These are phyloP conservation scores for Clavispora fructus DNA, from an alignment of 805 yeast genomes.

Conservation along the genomic window DNA sequence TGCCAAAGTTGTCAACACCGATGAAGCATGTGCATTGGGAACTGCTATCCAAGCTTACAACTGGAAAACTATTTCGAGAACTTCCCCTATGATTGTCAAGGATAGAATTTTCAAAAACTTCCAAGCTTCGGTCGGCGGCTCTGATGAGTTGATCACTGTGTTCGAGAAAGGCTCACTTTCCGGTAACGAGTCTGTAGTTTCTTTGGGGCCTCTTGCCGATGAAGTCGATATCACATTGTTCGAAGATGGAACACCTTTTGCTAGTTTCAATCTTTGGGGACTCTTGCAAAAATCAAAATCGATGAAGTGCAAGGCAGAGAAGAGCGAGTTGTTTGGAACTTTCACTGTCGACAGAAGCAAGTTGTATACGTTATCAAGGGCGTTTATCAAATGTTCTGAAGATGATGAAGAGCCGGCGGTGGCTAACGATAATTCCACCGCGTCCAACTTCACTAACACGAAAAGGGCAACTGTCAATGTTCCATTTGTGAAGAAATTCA, in stretches of 20 bases:
- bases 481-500: conserved; percentile 42
- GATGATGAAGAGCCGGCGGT: conserved; percentile 12
- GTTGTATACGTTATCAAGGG: conserved; percentile 40
- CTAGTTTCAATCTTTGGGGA: conserved; percentile 22
- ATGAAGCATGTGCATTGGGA: conserved; percentile 90
- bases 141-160: conserved; percentile 21
- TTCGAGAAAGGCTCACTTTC: conserved; percentile 46
- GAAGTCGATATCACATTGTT: conserved; percentile 26
- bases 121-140: conserved; percentile 29
- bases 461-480: conserved; percentile 17
- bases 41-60: conserved; percentile 76
- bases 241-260: conserved; percentile 35
- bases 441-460: conserved; percentile 10
- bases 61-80: conserved; percentile 58
- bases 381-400: conserved; percentile 41
- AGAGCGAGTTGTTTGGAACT: conserved; percentile 30
- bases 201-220: conserved; percentile 30
- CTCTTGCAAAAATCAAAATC: conserved; percentile 23
- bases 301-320: conserved; percentile 36
- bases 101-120: conserved; percentile 54
- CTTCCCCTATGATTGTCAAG: conserved; percentile 47
- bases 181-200: conserved; percentile 28
- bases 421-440: conserved; percentile 4
- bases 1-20: conserved; percentile 87
- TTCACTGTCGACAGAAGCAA: conserved; percentile 46